These are phyloP conservation scores for Tolypocladium guangdongense DNA, from an alignment of 2,329 filamentous ascomycete species.

Conservation along the genomic window DNA sequence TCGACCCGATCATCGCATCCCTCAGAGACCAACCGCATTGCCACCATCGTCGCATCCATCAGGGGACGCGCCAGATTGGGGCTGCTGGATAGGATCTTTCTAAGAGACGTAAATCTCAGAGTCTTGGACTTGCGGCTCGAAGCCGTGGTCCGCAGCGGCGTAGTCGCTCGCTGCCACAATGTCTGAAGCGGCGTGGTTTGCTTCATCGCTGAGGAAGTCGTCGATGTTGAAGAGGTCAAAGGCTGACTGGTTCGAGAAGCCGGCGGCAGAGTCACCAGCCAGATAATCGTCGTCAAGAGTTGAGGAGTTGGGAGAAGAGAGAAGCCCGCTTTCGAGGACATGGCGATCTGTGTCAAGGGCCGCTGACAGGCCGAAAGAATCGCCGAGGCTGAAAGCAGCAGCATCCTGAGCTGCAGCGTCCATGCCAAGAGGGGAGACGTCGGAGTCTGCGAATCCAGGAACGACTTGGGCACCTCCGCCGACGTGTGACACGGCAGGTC, in stretches of 20 bases:
- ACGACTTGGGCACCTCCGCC: conserved; percentile 47
- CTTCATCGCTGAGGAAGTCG: conserved; percentile 45
- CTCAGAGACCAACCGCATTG: conserved; percentile 61
- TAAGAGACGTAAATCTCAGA: conserved; percentile 49
- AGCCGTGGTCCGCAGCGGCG: conserved; percentile 41
- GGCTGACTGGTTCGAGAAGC: conserved; percentile 28
- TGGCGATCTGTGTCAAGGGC: conserved; percentile 62
- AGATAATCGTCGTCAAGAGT: conserved; percentile 57
- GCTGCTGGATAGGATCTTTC: conserved; percentile 62
- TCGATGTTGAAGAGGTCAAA: conserved; percentile 40
- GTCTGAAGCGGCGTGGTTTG: conserved; percentile 32
- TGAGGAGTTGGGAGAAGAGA: conserved; percentile 60
- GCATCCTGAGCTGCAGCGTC: conserved; percentile 45
- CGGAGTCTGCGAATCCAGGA: conserved; percentile 30
- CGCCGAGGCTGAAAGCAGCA: conserved; percentile 56
- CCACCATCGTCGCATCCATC: conserved; percentile 62
- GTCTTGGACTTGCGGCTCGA: conserved; percentile 43
- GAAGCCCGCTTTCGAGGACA: conserved; percentile 66
- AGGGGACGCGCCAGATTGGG: conserved; percentile 63
- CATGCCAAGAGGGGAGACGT: conserved; percentile 29
- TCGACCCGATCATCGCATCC: conserved; percentile 36
- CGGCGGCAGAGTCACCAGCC: conserved; percentile 46
- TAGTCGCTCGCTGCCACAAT: conserved; percentile 37
- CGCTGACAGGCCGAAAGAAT: conserved; percentile 59
- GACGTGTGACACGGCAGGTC: conserved; percentile 99